These are phyloP conservation scores for Sporothrix mexicana DNA, from an alignment of 2,329 filamentous ascomycete species.

Conservation along the genomic window DNA sequence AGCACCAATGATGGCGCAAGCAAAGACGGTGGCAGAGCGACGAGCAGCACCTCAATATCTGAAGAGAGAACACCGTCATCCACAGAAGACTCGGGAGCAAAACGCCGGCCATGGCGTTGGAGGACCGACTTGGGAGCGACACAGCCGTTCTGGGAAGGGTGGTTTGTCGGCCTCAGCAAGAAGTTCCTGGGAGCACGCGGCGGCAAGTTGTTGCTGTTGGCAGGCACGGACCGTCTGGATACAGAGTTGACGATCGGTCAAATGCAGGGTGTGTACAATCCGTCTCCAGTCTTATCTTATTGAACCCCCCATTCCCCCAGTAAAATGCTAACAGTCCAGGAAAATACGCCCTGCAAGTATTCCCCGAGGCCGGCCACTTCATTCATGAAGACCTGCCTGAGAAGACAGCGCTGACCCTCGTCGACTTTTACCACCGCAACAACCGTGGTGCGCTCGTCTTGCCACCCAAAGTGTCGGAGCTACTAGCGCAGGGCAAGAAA, in stretches of 20 bases:
- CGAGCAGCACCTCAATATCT: conserved; percentile 29
- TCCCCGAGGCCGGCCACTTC: conserved; percentile 95
- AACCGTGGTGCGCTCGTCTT: conserved; percentile 83
- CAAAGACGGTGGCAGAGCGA: conserved; percentile 4
- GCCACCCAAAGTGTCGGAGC: conserved; percentile 86
- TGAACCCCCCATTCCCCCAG: no score
- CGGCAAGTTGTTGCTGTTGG: conserved; percentile 83
- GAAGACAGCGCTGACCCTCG: conserved; percentile 82
- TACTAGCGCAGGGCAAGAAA: conserved; percentile 67
- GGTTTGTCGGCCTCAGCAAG: conserved; percentile 85
- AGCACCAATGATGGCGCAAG: conserved; percentile 64
- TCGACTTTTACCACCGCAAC: conserved; percentile 91
- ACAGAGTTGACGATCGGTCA: conserved; percentile 94
- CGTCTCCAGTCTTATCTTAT: neutral
- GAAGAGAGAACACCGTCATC: neutral
- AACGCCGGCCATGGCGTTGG: conserved; percentile 73
- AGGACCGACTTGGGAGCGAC: conserved; percentile 82
- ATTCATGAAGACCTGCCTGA: conserved; percentile 94
- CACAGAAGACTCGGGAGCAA: neutral
- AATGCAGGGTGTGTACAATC: conserved; percentile 76
- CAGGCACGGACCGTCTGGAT: conserved; percentile 87
- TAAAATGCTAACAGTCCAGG: conserved; percentile 51
- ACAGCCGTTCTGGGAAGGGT: conserved; percentile 90
- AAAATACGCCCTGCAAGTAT: conserved; percentile 94
- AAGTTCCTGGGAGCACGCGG: conserved; percentile 85